phyloP scores from a whole-genome alignment of 345 rosid species.

The Salix arbutifolia region DNA sequence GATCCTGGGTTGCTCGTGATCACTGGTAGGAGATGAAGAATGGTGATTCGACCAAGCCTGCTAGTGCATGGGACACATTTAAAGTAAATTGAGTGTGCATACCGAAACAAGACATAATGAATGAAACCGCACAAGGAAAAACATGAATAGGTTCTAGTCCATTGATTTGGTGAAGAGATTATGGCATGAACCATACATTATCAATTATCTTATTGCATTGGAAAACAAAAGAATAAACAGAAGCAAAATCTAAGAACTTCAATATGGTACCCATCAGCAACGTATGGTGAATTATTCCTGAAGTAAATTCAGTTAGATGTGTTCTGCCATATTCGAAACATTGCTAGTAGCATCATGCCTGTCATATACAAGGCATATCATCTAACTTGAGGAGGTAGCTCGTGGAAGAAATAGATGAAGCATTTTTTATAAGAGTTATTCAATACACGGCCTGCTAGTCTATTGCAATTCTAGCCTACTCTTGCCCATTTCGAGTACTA shows the following conservation, averaged over 20 bases:
- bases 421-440: background rate
- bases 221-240: background rate
- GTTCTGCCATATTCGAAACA: background rate
- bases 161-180: slow-evolving; percentile 1
- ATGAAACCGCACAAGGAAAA: background rate
- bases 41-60: slow-evolving; percentile 49
- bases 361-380: background rate
- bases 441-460: background rate
- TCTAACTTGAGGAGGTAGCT: background rate
- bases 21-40: slow-evolving; percentile 49
- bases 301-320: background rate
- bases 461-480: background rate
- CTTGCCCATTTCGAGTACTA: background rate
- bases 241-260: background rate
- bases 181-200: background rate
- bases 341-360: background rate
- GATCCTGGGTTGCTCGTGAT: slow-evolving; percentile 29
- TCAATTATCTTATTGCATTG: background rate
- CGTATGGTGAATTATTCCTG: background rate
- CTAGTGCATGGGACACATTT: slow-evolving; percentile 37
- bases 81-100: slow-evolving; percentile 5
- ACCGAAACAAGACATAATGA: background rate
- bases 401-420: background rate
- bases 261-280: background rate
- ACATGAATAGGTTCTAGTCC: background rate